Base-by-base conservation (phyloP, 805 yeast species). In the Pichia pseudocactophila region DNA sequence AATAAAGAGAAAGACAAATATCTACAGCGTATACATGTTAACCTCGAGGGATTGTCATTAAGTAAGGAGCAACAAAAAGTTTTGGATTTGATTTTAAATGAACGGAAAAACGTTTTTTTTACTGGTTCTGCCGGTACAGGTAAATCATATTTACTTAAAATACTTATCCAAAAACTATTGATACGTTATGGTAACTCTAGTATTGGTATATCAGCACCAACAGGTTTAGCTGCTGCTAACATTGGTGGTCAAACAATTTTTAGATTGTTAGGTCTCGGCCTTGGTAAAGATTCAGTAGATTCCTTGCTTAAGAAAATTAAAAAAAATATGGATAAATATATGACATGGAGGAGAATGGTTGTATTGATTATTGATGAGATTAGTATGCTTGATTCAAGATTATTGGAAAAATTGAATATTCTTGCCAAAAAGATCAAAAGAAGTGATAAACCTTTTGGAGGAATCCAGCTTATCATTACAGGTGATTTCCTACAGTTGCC, bases 401-500 rank as follows among this genome's bases (percentile, higher is more conserved):
- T 90, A 38, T 73, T 92, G 48, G 82, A 82, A 37, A 87, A 87
- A 54, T 66, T 92, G 39, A 83, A 87, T 46, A 63, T 56, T 10
- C 62, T 90, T 30, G 97, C 92, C 0, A 70, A 81, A 50, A 54
- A 53, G 1, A 40, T 82, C 3, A 70, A 80, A 31, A 66, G 62
- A 18, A 61, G 50, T 19, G 58, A 65, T 12, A 50, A 49, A 38
- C 96, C 97, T 0, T 92, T 92, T 69, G 98, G 98, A 5, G 98
- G 98, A 0, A 80, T 92, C 35, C 98, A 92, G 55, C 51, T 92
- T 13, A 76, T 92, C 11, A 62, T 89, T 30, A 82, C 95, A 4
- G 98, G 98, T n/a, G 98, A 92, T 63, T 89, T 90, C 58, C 89
- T 82, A 61, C 98, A 92, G 63, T 68, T 92, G 35, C 98, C 98